Conservation (phyloP, 2,329 filamentous ascomycete genomes). For the Lachnellula cervina region DNA sequence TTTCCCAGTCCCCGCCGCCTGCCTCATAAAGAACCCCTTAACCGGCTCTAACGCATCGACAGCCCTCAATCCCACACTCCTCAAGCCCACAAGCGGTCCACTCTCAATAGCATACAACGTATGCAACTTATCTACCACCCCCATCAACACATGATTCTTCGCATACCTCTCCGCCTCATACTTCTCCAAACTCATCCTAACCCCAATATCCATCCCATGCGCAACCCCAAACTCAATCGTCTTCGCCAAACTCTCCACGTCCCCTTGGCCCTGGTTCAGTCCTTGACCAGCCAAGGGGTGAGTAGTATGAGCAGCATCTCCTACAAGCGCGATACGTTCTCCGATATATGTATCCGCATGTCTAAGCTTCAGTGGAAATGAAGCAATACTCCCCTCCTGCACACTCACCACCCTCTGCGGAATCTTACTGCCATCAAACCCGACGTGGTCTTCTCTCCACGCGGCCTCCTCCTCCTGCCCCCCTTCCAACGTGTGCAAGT, state of each 20-base stretch:
- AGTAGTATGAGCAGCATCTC: slow-evolving; percentile 91
- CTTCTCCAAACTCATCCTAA: slow-evolving; percentile 68
- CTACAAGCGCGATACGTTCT: slow-evolving; percentile 85
- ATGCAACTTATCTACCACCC: slow-evolving; percentile 83
- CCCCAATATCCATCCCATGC: slow-evolving; percentile 85
- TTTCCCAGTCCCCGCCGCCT: slow-evolving; percentile 54
- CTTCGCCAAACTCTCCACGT: slow-evolving; percentile 72
- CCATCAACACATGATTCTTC: slow-evolving; percentile 73
- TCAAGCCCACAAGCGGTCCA: slow-evolving; percentile 73
- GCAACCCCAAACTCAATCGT: slow-evolving; percentile 71
- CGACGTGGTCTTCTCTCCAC: slow-evolving; percentile 77
- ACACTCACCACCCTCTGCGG: slow-evolving; percentile 66
- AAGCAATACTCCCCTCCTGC: slow-evolving; percentile 75
- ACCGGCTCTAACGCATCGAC: slow-evolving; percentile 71
- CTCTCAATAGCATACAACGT: slow-evolving; percentile 81
- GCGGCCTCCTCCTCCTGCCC: slow-evolving; percentile 68
- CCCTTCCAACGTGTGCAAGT: slow-evolving; percentile 62
- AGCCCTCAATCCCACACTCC: slow-evolving; percentile 70
- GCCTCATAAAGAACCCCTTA: slow-evolving; percentile 83
- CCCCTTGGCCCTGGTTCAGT: slow-evolving; percentile 86
- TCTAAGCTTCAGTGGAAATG: slow-evolving; percentile 84
- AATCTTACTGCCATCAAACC: slow-evolving; percentile 46
- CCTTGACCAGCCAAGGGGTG: slow-evolving; percentile 94
- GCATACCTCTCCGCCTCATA: slow-evolving; percentile 80
- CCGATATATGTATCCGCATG: slow-evolving; percentile 93